Evolutionary conservation across 2,329 filamentous ascomycete species (phyloP), one percentile per base, ranked within the genome.

Genomic region (Pseudogymnoascus sp.): DNA sequence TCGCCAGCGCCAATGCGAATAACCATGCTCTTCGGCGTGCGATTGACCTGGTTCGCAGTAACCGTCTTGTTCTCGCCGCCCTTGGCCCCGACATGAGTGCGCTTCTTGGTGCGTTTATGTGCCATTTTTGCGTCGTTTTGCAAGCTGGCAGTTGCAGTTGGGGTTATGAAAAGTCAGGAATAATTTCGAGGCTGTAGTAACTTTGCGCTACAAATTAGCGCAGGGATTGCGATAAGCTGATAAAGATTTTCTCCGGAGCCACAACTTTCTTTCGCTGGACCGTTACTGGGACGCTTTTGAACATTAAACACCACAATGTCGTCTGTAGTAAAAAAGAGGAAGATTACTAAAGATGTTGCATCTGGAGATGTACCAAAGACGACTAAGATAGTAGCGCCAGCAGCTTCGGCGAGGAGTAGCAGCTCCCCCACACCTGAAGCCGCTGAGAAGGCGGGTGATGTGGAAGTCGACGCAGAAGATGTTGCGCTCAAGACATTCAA

Each of bases 1-100:
- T 97, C 91, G 71, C 92, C 90, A 70, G 93, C 93, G 71, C 95
- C 95, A 71, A 97, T 93, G 69, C 95, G 90, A 76, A 99, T 96
- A 64, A 99, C 93, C 93, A 99, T 97, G 75, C 89, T 96, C 82
- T 97, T 97, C 36, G 95, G 95, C 61, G 86, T 83, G 68, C 86
- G 85, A 62, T 83, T 80, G 40, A 71, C 68, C 65, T 79, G 81
- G 23, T 86, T 83, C 64, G 85, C 83, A 75, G 86, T 85, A 64
- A 84, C 82, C 47, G 81, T 79, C 67, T 83, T 82, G 71, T 80
- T 68, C 67, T 78, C 70, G 70, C 82, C 78, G 66, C 79, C 76
- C 66, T 80, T 82, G 61, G 87, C 84, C 66, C 87, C 86, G 63
- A 87, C 77, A 76, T 96, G 92, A 66, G 93, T 96, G 75, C 91